A percentile compares a stretch with the other conserved stretches of the same genome.
phyloP scores from a whole-genome alignment of 176 grass and related monocot species.

The Musa troglodytarum region DNA sequence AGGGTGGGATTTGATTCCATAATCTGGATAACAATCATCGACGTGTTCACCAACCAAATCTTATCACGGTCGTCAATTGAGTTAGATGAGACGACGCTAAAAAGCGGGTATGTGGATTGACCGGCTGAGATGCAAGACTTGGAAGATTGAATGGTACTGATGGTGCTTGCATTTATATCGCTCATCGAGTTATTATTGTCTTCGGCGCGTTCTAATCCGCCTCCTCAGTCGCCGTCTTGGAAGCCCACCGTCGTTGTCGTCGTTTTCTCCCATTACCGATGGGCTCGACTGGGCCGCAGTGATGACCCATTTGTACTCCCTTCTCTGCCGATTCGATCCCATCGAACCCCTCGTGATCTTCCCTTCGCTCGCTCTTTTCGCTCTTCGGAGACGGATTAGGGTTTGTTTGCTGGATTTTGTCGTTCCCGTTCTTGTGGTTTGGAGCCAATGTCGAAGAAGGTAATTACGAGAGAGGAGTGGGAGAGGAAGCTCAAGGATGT shows the following conservation, averaged over 20 bases:
- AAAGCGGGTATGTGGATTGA: no score
- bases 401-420: background rate
- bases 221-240: background rate
- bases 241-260: background rate
- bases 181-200: no score
- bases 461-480: conserved; percentile 83
- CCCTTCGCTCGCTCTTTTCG: background rate
- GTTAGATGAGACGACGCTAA: no score
- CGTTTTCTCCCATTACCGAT: background rate
- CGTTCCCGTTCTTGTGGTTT: background rate
- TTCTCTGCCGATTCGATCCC: background rate
- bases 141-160: no score
- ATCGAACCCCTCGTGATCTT: background rate
- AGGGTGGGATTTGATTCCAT: no score
- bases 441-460: conserved; percentile 67
- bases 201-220: no score
- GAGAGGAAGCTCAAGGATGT: conserved; percentile 86
- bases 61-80: no score
- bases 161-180: no score
- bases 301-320: conserved; percentile 1
- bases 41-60: no score
- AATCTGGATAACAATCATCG: no score
- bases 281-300: background rate
- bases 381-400: background rate
- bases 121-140: no score